phyloP scores from a whole-genome alignment of 345 rosid genomes.

The Sisymbrium irio region DNA sequence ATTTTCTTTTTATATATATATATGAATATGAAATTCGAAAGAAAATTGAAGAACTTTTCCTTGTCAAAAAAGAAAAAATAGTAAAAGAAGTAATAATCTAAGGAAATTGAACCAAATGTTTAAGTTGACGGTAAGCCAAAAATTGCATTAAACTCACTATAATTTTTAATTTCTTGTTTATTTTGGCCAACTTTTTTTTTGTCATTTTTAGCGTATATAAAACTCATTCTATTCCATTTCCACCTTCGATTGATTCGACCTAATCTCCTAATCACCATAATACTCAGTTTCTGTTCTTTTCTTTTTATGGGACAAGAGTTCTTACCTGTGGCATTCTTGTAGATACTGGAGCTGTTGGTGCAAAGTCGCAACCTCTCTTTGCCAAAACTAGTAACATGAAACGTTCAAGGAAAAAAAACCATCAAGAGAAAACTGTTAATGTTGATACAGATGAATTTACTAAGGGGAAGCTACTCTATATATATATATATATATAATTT shows the following conservation, averaged over 20 bases:
- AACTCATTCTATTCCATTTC: not conserved
- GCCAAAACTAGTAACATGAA: slow-evolving; percentile 67
- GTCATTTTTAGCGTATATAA: not conserved
- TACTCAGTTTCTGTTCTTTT: not conserved
- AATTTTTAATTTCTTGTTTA: not conserved
- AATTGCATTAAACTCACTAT: not conserved
- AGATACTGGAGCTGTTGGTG: slow-evolving; percentile 63
- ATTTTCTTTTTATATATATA: not conserved
- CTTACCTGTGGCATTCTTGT: slow-evolving; percentile 72
- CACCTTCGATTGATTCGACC: not conserved
- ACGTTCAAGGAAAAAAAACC: too few relatives aligned
- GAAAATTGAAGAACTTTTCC: not conserved
- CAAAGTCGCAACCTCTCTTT: slow-evolving; percentile 65
- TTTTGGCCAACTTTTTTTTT: not conserved
- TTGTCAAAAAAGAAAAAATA: not conserved
- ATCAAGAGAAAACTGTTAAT: too few relatives aligned
- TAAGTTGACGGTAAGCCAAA: not conserved
- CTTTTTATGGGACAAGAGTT: not conserved
- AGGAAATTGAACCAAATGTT: not conserved
- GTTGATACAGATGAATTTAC: too few relatives aligned
- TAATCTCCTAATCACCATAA: not conserved
- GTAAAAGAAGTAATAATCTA: not conserved
- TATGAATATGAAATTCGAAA: not conserved
- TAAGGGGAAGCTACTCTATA: not conserved
- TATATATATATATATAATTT: not conserved